A percentile compares a stretch with the other conserved stretches of the same genome.
These are phyloP conservation scores for Prototheca cutis DNA, from an alignment of 163 green algal species.

Conservation along the genomic window DNA sequence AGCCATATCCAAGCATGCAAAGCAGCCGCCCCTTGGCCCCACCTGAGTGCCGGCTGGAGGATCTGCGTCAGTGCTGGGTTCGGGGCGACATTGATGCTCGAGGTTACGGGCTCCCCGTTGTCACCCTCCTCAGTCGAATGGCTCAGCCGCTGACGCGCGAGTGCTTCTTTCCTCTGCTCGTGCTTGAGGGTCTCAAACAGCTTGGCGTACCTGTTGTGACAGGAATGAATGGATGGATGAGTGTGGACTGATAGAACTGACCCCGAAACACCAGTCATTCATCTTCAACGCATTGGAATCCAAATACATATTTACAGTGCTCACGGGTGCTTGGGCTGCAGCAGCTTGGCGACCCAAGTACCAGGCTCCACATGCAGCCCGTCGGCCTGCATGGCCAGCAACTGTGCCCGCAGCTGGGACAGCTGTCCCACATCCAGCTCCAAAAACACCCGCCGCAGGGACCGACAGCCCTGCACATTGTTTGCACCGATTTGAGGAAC, in stretches of 20 bases:
- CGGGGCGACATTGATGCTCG: no score
- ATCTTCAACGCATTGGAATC: not conserved
- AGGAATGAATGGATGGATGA: no score
- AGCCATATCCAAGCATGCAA: no score
- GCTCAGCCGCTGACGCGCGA: not conserved
- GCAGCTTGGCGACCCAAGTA: slow-evolving; percentile 4
- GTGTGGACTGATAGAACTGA: no score
- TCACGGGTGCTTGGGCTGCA: slow-evolving; percentile 2
- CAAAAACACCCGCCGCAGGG: slow-evolving; percentile 16
- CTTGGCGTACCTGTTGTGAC: not conserved
- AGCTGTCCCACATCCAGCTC: slow-evolving; percentile 28
- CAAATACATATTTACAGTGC: not conserved
- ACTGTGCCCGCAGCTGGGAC: slow-evolving; percentile 17
- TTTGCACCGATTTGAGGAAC: not conserved
- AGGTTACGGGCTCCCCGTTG: slow-evolving; percentile 4
- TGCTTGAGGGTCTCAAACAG: not conserved
- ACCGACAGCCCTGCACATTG: slow-evolving; percentile 19
- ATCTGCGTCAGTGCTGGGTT: no score
- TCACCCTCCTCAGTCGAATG: not conserved
- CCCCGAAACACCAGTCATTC: no score
- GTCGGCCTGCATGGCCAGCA: slow-evolving; percentile 7
- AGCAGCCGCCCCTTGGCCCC: no score
- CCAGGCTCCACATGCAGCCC: not conserved
- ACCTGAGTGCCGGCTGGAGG: no score
- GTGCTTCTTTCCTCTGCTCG: not conserved